Evolutionary conservation across 192 early-diverging fungal genomes (phyloP), one percentile per base, ranked within the genome.

Genomic region (Umbelopsis vinacea): DNA sequence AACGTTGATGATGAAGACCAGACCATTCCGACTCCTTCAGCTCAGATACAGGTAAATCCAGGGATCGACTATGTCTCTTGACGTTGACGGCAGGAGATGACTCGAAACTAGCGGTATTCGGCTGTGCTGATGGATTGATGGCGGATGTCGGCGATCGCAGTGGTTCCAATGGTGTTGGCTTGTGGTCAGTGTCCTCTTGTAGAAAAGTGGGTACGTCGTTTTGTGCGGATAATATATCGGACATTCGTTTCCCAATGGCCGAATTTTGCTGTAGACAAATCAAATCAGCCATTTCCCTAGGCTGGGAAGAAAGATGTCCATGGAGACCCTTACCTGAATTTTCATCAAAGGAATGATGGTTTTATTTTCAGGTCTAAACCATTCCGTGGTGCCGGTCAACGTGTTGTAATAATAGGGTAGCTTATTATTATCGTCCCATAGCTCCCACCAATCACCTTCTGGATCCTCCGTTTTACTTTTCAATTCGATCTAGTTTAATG

Each of bases 401-500:
- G 95, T 91, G 82, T 96, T 92, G 84, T 98, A 97, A 81, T 96
- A 98, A 75, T 97, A 99, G 8, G 95, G 95, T 55, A 93, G 77
- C 53, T 93, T 88, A 46, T 91, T 86, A 45, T 90, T 79, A 40
- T 96, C 92, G 79, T 97, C 96, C 73, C 89, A 90, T 33, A 96
- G 88, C 84, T 99, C 95, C 97, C 97, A 99, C 95, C 95, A 99
- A 75, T 99, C 97, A 76, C 89, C 89, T 52, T 86, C 85, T 23
- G 87, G 90, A 77, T 93, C 87, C 71, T 79, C 88, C 24, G 88
- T 87, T 50, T 89, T 85, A 29, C 92, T 95, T n/a, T n/a, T 81
- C 48, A 53, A 60, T 2, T 29, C 29, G 29, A 29, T 2, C 29
- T 29, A 29, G 29, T 29, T 29, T 29, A 29, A 29, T 29, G 3